Percentiles rank a stretch among this genome's conserved stretches.
phyloP scores from a whole-genome alignment of 306 rosid species.

The Datisca glomerata region DNA sequence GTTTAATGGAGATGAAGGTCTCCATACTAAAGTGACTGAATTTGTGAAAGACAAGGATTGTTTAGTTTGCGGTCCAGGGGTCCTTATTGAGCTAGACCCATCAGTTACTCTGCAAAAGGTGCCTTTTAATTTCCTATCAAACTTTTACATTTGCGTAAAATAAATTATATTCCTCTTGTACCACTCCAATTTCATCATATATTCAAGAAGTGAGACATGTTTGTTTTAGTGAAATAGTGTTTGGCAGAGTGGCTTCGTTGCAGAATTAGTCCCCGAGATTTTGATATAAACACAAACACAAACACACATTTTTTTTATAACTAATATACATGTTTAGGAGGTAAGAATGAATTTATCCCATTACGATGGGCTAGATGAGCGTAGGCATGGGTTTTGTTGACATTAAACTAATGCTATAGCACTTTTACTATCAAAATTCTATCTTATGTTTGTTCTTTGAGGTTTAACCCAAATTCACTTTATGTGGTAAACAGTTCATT shows the following conservation, averaged over 20 bases:
- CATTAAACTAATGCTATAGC: too few relatives aligned
- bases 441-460: conserved; percentile 8
- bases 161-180: too few relatives aligned
- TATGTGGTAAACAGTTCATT: conserved; percentile 51
- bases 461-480: conserved; percentile 3
- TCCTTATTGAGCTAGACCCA: conserved; percentile 74
- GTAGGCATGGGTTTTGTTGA: too few relatives aligned
- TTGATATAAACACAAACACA: too few relatives aligned
- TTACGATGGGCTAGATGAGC: too few relatives aligned
- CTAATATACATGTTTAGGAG: too few relatives aligned
- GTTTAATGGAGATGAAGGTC: conserved; percentile 90
- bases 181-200: too few relatives aligned
- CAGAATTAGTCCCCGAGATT: not conserved
- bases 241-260: not conserved
- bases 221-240: not conserved
- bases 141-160: too few relatives aligned
- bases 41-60: conserved; percentile 87
- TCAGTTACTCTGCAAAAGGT: conserved; percentile 85
- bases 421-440: too few relatives aligned
- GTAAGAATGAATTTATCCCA: too few relatives aligned
- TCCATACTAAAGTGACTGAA: conserved; percentile 90
- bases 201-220: not conserved
- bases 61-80: conserved; percentile 89
- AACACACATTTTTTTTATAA: too few relatives aligned
- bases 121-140: conserved; percentile 5